Conservation (phyloP, 1,284 basidiomycete genomes). For the Cystobasidiaceae sp. region DNA sequence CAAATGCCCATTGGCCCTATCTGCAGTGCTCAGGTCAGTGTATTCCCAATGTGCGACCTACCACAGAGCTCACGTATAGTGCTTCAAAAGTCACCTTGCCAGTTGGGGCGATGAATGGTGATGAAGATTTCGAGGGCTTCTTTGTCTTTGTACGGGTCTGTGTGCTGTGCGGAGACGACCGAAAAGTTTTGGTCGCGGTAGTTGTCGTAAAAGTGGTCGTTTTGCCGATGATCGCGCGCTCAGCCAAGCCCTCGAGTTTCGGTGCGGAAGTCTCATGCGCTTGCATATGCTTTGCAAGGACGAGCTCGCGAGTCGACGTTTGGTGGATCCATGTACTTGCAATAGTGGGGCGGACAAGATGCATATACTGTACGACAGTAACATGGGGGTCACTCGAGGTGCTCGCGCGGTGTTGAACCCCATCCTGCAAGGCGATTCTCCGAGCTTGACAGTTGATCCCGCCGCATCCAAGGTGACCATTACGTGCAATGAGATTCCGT, state of each 20-base stretch:
- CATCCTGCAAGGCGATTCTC: neutral
- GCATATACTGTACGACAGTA: too few species aligned
- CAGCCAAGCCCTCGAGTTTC: too few species aligned
- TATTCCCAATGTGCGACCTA: neutral
- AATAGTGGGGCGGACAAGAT: too few species aligned
- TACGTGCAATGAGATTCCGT: too few species aligned
- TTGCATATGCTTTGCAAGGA: too few species aligned
- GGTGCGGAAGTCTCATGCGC: too few species aligned
- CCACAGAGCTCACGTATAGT: neutral
- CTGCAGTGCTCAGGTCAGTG: neutral
- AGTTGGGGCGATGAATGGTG: neutral
- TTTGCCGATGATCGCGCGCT: neutral
- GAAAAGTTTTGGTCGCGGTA: neutral
- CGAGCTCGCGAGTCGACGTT: too few species aligned
- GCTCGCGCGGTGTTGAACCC: too few species aligned
- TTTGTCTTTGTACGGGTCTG: neutral
- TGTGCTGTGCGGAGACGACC: too few species aligned
- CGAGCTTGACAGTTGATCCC: neutral
- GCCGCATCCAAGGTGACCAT: too few species aligned
- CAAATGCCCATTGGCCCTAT: slow-evolving; percentile 25
- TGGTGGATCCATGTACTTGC: too few species aligned
- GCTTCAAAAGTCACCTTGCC: neutral
- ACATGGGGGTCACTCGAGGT: too few species aligned
- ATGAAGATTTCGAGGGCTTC: neutral
- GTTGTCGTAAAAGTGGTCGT: neutral